Percentiles rank a stretch among this genome's conserved stretches.
These are phyloP conservation scores for Globisporangium cylindrosporum DNA, from an alignment of 352 stramenopile genomes.

Conservation along the genomic window DNA sequence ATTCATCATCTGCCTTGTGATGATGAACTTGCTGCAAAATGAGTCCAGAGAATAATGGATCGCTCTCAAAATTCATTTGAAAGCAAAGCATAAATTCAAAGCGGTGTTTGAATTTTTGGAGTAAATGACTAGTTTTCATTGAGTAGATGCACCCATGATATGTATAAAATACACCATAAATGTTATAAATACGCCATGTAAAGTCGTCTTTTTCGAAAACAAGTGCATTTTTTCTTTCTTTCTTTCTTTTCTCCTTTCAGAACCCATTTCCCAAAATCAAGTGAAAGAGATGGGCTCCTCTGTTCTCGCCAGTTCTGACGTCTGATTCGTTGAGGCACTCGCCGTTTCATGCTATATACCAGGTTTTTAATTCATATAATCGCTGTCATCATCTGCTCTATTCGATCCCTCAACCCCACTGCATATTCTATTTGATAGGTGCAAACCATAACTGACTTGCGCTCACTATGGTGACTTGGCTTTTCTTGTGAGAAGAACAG, in stretches of 20 bases:
- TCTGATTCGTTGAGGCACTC: neutral
- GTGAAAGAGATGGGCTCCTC: neutral
- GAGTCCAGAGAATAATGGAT: neutral
- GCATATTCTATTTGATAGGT: neutral
- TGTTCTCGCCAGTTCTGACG: neutral
- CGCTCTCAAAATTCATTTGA: neutral
- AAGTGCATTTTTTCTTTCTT: neutral
- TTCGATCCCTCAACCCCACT: neutral
- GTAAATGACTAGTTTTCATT: neutral
- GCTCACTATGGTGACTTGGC: conserved; percentile 4
- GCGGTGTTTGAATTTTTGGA: neutral
- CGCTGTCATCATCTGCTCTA: neutral
- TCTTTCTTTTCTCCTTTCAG: neutral
- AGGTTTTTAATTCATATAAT: neutral
- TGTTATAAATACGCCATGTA: neutral
- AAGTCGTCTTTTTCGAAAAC: neutral
- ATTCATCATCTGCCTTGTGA: neutral
- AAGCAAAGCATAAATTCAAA: neutral
- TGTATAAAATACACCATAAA: neutral
- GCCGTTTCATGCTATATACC: neutral
- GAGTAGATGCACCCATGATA: neutral
- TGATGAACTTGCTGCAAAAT: neutral
- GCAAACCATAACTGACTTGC: neutral
- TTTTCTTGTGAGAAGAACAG: conserved; percentile 9
- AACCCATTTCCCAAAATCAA: neutral